phyloP scores from a whole-genome alignment of 768 basidiomycete species.

The Tylopilus felleus region DNA sequence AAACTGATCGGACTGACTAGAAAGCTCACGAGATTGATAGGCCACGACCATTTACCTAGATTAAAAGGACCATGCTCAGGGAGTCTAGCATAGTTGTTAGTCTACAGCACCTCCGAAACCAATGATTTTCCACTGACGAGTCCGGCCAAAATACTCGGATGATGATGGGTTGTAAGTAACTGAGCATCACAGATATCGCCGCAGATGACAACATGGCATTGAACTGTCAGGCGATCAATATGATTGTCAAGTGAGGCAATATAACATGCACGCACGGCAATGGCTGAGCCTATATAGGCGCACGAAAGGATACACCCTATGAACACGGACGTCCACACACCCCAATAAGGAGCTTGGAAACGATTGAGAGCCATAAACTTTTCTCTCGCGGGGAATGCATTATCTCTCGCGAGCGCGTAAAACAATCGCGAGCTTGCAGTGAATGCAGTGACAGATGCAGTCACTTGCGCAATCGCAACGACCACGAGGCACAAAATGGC shows the following conservation, averaged over 20 bases:
- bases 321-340: conserved; percentile 53
- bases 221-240: conserved; percentile 32
- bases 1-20: conserved; percentile 31
- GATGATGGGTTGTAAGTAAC: conserved; percentile 55
- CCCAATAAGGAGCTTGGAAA: conserved; percentile 52
- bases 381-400: conserved; percentile 46
- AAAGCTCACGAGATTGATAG: conserved; percentile 47
- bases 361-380: conserved; percentile 50
- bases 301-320: conserved; percentile 54
- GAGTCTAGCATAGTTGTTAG: conserved; percentile 33
- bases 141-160: conserved; percentile 57
- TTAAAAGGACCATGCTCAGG: conserved; percentile 47
- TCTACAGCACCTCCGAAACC: background rate
- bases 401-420: conserved; percentile 54
- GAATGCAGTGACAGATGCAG: conserved; percentile 56
- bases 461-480: conserved; percentile 47
- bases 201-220: conserved; percentile 56
- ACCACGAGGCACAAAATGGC: conserved; percentile 51
- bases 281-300: conserved; percentile 53
- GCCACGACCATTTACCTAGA: conserved; percentile 51
- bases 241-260: background rate
- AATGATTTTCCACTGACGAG: conserved; percentile 32
- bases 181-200: conserved; percentile 55
- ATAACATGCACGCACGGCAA: conserved; percentile 42
- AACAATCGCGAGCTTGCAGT: conserved; percentile 56